phyloP scores from a whole-genome alignment of 2,329 filamentous ascomycete species.

The Fusarium udum region DNA sequence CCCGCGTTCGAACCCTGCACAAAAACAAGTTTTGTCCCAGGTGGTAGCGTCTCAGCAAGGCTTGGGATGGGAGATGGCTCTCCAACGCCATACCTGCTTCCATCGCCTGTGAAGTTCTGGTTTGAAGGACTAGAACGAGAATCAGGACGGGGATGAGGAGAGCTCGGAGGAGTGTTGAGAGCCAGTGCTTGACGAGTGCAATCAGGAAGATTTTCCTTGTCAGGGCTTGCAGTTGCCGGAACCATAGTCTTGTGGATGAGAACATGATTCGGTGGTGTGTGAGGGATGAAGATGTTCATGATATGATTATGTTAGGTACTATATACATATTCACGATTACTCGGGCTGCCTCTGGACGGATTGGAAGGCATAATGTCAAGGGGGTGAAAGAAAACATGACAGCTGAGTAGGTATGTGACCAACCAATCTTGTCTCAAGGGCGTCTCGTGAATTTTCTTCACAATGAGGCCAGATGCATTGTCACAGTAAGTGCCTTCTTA shows the following conservation, averaged over 20 bases:
- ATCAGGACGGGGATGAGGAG: slow-evolving; percentile 3
- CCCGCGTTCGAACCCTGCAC: background rate
- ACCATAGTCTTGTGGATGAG: slow-evolving; percentile 4
- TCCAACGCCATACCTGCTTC: slow-evolving; percentile 14
- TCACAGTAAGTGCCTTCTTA: background rate
- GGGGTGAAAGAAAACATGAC: background rate
- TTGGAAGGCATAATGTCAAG: background rate
- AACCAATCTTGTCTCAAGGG: background rate
- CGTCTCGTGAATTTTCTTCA: background rate
- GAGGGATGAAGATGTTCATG: background rate
- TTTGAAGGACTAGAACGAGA: slow-evolving; percentile 3
- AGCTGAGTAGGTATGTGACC: background rate
- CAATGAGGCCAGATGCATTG: background rate
- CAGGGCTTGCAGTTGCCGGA: slow-evolving; percentile 1
- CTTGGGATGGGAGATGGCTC: background rate
- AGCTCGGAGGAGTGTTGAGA: slow-evolving; percentile 1
- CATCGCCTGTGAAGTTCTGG: slow-evolving; percentile 7
- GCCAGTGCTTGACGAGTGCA: background rate
- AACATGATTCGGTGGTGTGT: background rate
- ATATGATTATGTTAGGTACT: background rate
- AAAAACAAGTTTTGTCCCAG: background rate
- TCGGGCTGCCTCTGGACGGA: background rate
- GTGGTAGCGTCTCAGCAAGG: background rate
- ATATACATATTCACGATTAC: background rate
- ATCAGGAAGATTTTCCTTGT: slow-evolving; percentile 9